Evolutionary conservation across 257 asterid species (phyloP).

Genomic region (Capsicum baccatum): DNA sequence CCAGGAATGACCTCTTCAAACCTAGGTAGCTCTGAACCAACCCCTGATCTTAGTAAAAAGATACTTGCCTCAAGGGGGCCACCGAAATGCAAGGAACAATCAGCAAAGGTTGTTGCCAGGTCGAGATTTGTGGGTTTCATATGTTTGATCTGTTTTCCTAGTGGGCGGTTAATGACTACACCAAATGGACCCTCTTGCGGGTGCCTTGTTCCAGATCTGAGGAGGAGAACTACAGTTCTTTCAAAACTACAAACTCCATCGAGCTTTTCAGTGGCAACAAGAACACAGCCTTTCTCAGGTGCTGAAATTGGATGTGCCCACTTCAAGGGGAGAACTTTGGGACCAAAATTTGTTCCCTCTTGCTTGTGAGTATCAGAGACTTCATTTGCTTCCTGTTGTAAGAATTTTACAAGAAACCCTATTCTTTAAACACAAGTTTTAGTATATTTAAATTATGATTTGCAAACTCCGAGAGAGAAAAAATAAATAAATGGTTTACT

Average conservation of each 20-base stretch:
- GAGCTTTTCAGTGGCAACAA: slow-evolving; percentile 89
- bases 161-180: slow-evolving; percentile 80
- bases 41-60: slow-evolving; percentile 69
- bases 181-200: slow-evolving; percentile 96
- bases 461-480: slow-evolving; percentile 6
- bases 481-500: not conserved
- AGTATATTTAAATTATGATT: not conserved
- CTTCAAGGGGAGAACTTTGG: slow-evolving; percentile 68
- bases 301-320: slow-evolving; percentile 99
- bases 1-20: slow-evolving; percentile 83
- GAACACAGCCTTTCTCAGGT: slow-evolving; percentile 96
- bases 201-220: slow-evolving; percentile 80
- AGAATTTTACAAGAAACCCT: slow-evolving; percentile 29
- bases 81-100: slow-evolving; percentile 84
- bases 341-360: slow-evolving; percentile 43
- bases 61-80: slow-evolving; percentile 97
- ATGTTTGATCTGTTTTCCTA: slow-evolving; percentile 76
- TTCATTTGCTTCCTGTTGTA: slow-evolving; percentile 60
- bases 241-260: slow-evolving; percentile 88
- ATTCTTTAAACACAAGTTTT: not conserved
- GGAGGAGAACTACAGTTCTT: slow-evolving; percentile 86
- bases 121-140: slow-evolving; percentile 76
- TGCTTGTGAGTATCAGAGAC: slow-evolving; percentile 50
- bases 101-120: slow-evolving; percentile 79
- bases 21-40: slow-evolving; percentile 50